phyloP scores from a whole-genome alignment of 305 asterid genomes.

The Ruellia speciosa region DNA sequence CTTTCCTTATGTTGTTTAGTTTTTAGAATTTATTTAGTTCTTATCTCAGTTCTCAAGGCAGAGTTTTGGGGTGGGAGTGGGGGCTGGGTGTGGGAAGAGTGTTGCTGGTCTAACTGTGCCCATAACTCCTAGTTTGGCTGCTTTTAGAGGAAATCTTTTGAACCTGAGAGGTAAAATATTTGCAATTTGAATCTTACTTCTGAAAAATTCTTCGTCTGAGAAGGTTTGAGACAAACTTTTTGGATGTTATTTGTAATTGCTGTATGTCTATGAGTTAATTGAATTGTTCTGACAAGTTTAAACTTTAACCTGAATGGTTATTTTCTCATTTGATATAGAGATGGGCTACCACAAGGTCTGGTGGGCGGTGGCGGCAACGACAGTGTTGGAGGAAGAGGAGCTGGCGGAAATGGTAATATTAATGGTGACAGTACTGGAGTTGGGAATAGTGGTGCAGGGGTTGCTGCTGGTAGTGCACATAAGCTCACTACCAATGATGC shows the following conservation, averaged over 20 bases:
- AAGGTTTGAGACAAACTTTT: background rate
- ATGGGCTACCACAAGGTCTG: slow-evolving; percentile 33
- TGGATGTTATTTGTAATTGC: background rate
- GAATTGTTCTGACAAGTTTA: slow-evolving; percentile 13
- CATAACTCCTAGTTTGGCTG: no score
- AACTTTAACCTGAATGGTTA: slow-evolving; percentile 10
- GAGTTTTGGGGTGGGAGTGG: no score
- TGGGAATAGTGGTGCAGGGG: slow-evolving; percentile 34
- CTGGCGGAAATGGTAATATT: slow-evolving; percentile 21
- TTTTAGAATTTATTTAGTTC: slow-evolving; percentile 2
- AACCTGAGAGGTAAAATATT: no score
- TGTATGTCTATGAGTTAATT: no score
- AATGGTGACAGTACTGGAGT: slow-evolving; percentile 41
- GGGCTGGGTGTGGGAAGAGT: no score
- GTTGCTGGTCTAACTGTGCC: no score
- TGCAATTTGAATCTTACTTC: background rate
- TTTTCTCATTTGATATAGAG: slow-evolving; percentile 25
- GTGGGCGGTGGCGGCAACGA: slow-evolving; percentile 18
- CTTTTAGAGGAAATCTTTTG: no score
- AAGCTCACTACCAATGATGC: slow-evolving; percentile 96
- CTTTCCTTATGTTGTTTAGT: slow-evolving; percentile 9
- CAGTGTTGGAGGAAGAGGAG: slow-evolving; percentile 16
- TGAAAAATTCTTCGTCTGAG: background rate
- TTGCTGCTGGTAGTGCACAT: slow-evolving; percentile 53
- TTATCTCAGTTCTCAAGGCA: no score